Evolutionary conservation across 129 eudicot species (phyloP), one percentile per base, ranked within the genome.

Genomic region (Lonicera japonica): DNA sequence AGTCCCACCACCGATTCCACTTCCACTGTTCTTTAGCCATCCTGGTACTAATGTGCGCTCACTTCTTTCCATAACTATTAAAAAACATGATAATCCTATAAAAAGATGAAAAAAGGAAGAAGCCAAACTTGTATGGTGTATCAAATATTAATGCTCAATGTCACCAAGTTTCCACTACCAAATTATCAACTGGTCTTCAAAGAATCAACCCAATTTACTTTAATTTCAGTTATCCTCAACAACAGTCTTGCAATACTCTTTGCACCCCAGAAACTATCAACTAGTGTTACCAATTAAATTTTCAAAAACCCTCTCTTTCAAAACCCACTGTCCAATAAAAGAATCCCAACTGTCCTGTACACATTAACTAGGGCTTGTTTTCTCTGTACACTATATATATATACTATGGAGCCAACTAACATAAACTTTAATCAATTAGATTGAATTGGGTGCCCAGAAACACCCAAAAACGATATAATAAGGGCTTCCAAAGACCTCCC

Each of bases 1-100:
- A 14, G 73, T 54, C 76, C 79, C 72, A 3, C 55, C 55, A 50
- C 55, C 21, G 18, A 53, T 72, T 64, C 66, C 67, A 65, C 63
- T 76, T 71, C 89, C 95, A 59, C 74, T 75, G 65, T 65, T 82
- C 70, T 79, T 92, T 77, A 92, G 68, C 98, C 98, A 92, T 86
- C 84, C 90, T 7, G 98, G 98, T 47, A 85, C 91, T 63, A 92
- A 82, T 24, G 95, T 68, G 60, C 95, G 98, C 74, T 92, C 98
- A 84, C 81, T 92, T 84, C 72, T 92, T 57, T 84, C 98, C 98
- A 92, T 92, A 77, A 68, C 61, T 75, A 81, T 64, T 63, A 43
- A 76, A 65, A 70, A 77, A 76, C 95, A 86, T 50, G 55, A 50
- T 86, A 79, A 71, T 53, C 36, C 36, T 29, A 29, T 29, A 1